These are phyloP conservation scores for Byssothecium circinans DNA, from an alignment of 2,329 filamentous ascomycete genomes.

Conservation along the genomic window DNA sequence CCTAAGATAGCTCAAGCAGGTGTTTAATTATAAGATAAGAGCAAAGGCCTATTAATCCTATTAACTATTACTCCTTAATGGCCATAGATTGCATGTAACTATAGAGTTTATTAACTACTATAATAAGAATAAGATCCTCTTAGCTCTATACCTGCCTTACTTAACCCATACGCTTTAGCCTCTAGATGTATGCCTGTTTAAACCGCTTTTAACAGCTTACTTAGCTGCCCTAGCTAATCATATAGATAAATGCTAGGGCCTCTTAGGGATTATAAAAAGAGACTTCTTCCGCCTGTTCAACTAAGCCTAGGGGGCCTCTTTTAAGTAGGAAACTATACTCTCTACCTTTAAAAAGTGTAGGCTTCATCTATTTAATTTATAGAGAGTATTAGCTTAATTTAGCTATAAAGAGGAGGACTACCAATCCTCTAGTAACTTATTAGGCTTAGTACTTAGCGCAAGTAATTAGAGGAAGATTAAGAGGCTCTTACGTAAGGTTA, in stretches of 20 bases:
- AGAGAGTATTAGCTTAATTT: constrained; percentile 6
- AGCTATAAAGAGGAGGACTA: not conserved
- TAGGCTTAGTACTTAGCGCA: constrained; percentile 4
- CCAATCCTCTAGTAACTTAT: constrained; percentile 1
- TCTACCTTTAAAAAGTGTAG: constrained; percentile 6
- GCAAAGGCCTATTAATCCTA: not conserved
- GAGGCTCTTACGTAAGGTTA: constrained; percentile 1
- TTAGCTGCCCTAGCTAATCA: constrained; percentile 1
- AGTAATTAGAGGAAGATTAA: constrained; percentile 10
- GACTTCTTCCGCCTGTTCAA: constrained; percentile 16
- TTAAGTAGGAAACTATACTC: constrained; percentile 1
- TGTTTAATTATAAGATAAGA: constrained; percentile 1
- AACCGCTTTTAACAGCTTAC: constrained; percentile 8
- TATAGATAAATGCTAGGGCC: constrained; percentile 3
- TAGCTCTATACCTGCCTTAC: constrained; percentile 9
- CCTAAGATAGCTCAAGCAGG: constrained; percentile 5
- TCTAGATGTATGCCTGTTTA: constrained; percentile 6
- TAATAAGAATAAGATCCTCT: constrained; percentile 13
- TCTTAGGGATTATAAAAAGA: constrained; percentile 15
- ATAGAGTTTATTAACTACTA: constrained; percentile 29
- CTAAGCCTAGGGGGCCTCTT: constrained; percentile 4
- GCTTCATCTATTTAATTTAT: constrained; percentile 5
- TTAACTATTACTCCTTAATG: constrained; percentile 5
- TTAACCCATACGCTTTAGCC: constrained; percentile 8
- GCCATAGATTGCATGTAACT: constrained; percentile 4